These are phyloP conservation scores for Neoboletus subvelutipes DNA, from an alignment of 768 basidiomycete species.

Conservation along the genomic window DNA sequence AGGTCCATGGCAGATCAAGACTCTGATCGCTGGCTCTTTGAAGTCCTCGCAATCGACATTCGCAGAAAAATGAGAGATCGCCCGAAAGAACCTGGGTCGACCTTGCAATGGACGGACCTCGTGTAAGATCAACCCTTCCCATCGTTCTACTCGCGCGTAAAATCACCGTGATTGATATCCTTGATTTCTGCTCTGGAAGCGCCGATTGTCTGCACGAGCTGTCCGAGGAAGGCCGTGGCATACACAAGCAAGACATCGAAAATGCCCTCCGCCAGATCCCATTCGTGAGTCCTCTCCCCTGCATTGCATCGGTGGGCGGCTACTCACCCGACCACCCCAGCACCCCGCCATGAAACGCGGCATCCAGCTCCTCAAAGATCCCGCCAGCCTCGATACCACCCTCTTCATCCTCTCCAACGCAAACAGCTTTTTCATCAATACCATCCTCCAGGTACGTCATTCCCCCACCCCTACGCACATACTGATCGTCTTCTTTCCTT, in stretches of 20 bases:
- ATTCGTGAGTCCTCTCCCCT: conserved; percentile 55
- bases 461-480: neutral
- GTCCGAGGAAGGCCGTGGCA: conserved; percentile 53
- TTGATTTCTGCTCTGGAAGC: conserved; percentile 34
- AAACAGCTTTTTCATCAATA: conserved; percentile 87
- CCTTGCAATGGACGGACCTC: conserved; percentile 89
- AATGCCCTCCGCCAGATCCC: conserved; percentile 78
- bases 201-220: conserved; percentile 72
- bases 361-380: conserved; percentile 72
- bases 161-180: neutral
- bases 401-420: conserved; percentile 94
- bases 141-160: neutral
- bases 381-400: conserved; percentile 57
- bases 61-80: conserved; percentile 64
- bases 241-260: conserved; percentile 74
- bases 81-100: conserved; percentile 53
- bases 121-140: conserved; percentile 59
- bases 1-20: conserved; percentile 96
- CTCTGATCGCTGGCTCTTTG: conserved; percentile 90
- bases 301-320: neutral
- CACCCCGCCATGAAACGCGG: conserved; percentile 96
- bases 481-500: neutral
- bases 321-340: conserved; percentile 39
- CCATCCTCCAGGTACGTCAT: conserved; percentile 71
- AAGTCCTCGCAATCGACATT: conserved; percentile 82